phyloP scores from a whole-genome alignment of 2,329 filamentous ascomycete species.

The Passalora sequoiae region DNA sequence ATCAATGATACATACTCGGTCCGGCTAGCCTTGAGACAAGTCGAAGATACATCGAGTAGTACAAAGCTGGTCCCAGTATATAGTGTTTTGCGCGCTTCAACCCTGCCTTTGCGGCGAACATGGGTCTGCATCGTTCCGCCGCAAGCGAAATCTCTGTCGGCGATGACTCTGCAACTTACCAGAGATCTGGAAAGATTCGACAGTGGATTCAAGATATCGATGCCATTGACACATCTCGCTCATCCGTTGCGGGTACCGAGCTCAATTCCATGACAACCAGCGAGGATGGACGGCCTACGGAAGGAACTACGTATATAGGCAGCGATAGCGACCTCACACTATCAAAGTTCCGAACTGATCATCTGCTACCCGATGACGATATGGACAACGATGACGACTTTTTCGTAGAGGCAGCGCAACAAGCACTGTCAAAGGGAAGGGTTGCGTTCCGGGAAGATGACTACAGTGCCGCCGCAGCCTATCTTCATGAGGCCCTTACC shows the following conservation, averaged over 20 bases:
- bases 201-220: slow-evolving; percentile 11
- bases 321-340: background rate
- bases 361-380: slow-evolving; percentile 6
- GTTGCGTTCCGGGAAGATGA: slow-evolving; percentile 24
- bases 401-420: slow-evolving; percentile 27
- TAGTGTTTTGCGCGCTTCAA: no score
- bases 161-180: background rate
- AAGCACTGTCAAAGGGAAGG: slow-evolving; percentile 27
- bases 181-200: slow-evolving; percentile 6
- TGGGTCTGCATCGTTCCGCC: background rate
- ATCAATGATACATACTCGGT: background rate
- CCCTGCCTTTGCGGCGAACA: no score
- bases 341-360: background rate
- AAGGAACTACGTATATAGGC: background rate
- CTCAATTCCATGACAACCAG: background rate
- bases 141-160: slow-evolving; percentile 3
- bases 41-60: no score
- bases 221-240: slow-evolving; percentile 4
- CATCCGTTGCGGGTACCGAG: slow-evolving; percentile 3
- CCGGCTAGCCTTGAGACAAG: no score
- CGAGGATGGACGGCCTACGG: background rate
- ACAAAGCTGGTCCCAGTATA: no score
- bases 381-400: slow-evolving; percentile 25
- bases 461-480: slow-evolving; percentile 25
- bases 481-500: slow-evolving; percentile 27